These are phyloP conservation scores for Boletellus ananiceps DNA, from an alignment of 768 basidiomycete genomes.

Conservation along the genomic window DNA sequence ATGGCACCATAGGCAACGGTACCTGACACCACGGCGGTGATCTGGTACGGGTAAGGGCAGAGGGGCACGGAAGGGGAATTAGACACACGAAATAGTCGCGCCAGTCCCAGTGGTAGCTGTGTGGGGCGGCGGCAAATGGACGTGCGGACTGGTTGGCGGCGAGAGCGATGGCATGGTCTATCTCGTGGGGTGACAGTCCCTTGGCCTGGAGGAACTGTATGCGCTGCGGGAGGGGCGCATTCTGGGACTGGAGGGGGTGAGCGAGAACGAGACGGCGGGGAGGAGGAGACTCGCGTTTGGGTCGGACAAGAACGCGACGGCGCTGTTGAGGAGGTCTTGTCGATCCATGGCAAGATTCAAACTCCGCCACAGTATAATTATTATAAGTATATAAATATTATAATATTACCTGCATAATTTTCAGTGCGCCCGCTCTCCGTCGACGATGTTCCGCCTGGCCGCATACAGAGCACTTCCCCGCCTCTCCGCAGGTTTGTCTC, in stretches of 20 bases:
- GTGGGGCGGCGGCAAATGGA: constrained; percentile 32
- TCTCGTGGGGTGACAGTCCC: constrained; percentile 78
- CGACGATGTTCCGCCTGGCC: constrained; percentile 30
- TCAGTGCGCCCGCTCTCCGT: neutral
- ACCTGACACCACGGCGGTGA: constrained; percentile 89
- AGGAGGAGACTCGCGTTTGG: constrained; percentile 52
- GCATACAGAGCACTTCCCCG: constrained; percentile 13
- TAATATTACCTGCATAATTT: neutral
- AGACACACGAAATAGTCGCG: constrained; percentile 88
- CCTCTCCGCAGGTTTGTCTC: neutral
- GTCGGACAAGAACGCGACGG: constrained; percentile 81
- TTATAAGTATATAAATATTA: too few species aligned
- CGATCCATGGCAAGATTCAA: constrained; percentile 43
- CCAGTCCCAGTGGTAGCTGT: constrained; percentile 77
- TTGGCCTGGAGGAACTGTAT: constrained; percentile 95
- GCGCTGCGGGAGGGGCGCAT: constrained; percentile 76
- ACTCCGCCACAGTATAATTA: constrained; percentile 22
- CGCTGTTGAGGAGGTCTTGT: constrained; percentile 73
- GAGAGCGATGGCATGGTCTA: constrained; percentile 77
- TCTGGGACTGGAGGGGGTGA: constrained; percentile 51
- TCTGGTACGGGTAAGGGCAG: constrained; percentile 46
- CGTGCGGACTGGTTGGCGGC: constrained; percentile 35
- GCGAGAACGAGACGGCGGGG: neutral
- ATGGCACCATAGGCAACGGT: constrained; percentile 76
- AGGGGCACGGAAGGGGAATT: neutral